Percentiles rank a stretch among this genome's conserved stretches.
Evolutionary conservation across 495 filamentous ascomycete genomes (phyloP).

Genomic region (Xylaria longipes): DNA sequence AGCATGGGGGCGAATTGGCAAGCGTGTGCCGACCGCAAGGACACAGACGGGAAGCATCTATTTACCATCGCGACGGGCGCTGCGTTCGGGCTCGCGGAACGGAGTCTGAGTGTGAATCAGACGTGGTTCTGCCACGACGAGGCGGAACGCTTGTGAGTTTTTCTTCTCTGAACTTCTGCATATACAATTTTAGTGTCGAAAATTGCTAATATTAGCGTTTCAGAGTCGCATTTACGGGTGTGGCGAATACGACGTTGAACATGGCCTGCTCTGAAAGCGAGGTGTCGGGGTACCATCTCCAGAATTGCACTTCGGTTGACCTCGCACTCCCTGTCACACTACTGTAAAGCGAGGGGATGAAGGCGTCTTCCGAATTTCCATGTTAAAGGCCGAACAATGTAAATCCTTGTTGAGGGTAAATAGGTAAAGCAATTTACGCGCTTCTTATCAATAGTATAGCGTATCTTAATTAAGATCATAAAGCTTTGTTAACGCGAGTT

Average conservation of each 20-base stretch:
- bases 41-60: slow-evolving; percentile 34
- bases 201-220: neutral
- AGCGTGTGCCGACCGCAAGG: slow-evolving; percentile 35
- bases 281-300: slow-evolving; percentile 34
- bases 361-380: neutral
- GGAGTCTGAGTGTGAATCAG: slow-evolving; percentile 29
- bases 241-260: slow-evolving; percentile 29
- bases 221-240: slow-evolving; percentile 36
- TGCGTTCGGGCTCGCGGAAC: slow-evolving; percentile 20
- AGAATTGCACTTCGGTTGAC: slow-evolving; percentile 34
- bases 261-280: slow-evolving; percentile 31
- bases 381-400: neutral
- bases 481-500: neutral
- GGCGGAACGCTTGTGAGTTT: slow-evolving; percentile 28
- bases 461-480: neutral
- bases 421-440: neutral
- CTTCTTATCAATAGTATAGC: neutral
- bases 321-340: slow-evolving; percentile 28
- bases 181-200: neutral
- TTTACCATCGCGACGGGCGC: slow-evolving; percentile 34
- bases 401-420: neutral
- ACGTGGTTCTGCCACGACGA: slow-evolving; percentile 39
- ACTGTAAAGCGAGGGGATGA: neutral
- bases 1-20: slow-evolving; percentile 21
- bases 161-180: neutral